These are phyloP conservation scores for Porcisia hertigi DNA, from an alignment of 208 protist genomes.

Conservation along the genomic window DNA sequence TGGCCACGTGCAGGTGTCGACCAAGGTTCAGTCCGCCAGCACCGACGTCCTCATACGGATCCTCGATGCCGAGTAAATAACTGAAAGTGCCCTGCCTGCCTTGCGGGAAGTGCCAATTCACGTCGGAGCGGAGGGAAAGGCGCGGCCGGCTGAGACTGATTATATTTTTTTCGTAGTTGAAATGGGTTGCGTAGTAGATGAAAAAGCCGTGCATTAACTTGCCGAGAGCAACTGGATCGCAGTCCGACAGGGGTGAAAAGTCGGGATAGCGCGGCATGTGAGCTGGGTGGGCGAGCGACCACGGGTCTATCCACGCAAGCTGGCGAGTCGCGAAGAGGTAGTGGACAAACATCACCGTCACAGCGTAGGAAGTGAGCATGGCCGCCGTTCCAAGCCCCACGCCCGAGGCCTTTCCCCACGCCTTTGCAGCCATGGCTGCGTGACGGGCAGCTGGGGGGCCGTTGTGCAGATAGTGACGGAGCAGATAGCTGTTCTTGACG, in stretches of 20 bases:
- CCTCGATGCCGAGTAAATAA: conserved; percentile 85
- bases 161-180: conserved; percentile 83
- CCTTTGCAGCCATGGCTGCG: conserved; percentile 85
- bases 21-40: conserved; percentile 85
- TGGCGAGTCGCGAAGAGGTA: conserved; percentile 83
- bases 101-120: conserved; percentile 81
- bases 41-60: conserved; percentile 89
- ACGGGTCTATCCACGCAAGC: conserved; percentile 84
- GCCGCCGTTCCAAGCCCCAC: conserved; percentile 77
- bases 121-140: conserved; percentile 53
- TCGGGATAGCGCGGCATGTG: conserved; percentile 89
- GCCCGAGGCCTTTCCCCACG: conserved; percentile 90
- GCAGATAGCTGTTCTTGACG: conserved; percentile 91
- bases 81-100: conserved; percentile 81
- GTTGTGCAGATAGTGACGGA: conserved; percentile 81
- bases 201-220: conserved; percentile 86
- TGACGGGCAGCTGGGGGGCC: conserved; percentile 67
- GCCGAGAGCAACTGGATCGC: conserved; percentile 73
- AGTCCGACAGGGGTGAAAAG: conserved; percentile 72
- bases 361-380: conserved; percentile 89
- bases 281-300: conserved; percentile 82
- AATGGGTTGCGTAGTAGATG: conserved; percentile 81
- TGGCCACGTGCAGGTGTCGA: conserved; percentile 82
- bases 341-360: conserved; percentile 87
- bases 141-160: conserved; percentile 80